Base-by-base conservation (phyloP, 345 rosid species). In the Theobroma cacao region DNA sequence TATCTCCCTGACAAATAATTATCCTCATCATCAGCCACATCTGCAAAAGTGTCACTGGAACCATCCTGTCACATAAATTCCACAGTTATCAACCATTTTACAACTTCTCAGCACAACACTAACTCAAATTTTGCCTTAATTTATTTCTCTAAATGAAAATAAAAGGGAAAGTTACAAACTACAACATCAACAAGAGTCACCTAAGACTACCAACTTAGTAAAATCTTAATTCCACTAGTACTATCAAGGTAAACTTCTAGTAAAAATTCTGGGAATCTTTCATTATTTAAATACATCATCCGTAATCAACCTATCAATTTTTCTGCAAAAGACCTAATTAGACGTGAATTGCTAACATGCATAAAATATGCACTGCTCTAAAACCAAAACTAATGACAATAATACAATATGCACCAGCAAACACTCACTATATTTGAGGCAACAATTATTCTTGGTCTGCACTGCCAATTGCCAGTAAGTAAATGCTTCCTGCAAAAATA, bases 401-500 rank as follows among this genome's bases (percentile, higher is more conserved):
- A 60, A 17, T 47, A 14, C 48, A 75, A 30, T 55, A 34, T 17
- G 38, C 59, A 40, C n/a, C 34, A 45, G 4, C 70, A 22, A 41
- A 53, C 30, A 76, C 75, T 81, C 64, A 82, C 87, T 75, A 9
- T 64, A 74, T 48, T 79, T 45, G 85, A 79, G 20, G 73, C 79
- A 75, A 77, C 85, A 71, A 75, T 1, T 20, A 56, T 47, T 64
- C 68, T 82, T 53, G 80, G 58, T 33, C 74, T 75, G 69, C 55
- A 43, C 17, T 22, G 47, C 87, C 80, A 56, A 33, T 69, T 74
- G 18, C 66, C 76, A 72, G 18, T 56, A 62, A 10, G 64, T 31
- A 60, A 63, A 22, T 74, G 56, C 77, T 56, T 77, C 79, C 82
- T 82, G 83, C 81, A 84, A 82, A 78, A 24, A 73, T 50, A 52